These are phyloP conservation scores for Artomyces pyxidatus DNA, from an alignment of 768 basidiomycete species.

Conservation along the genomic window DNA sequence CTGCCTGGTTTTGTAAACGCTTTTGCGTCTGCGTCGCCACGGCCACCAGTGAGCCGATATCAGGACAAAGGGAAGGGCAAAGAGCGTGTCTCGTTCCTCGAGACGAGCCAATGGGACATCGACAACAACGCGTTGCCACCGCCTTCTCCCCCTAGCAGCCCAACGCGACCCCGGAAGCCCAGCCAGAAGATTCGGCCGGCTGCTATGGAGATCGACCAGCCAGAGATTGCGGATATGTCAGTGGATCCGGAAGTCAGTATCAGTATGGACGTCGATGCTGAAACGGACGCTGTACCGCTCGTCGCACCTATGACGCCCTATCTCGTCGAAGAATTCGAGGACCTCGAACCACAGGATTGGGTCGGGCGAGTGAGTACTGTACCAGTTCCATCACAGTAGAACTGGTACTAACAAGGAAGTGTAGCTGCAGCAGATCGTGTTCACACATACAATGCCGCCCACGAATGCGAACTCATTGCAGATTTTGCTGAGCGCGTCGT, in stretches of 20 bases:
- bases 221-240: not conserved
- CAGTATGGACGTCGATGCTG: conserved; percentile 6
- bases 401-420: not conserved
- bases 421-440: conserved; percentile 13
- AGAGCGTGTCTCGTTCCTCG: not conserved
- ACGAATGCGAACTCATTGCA: conserved; percentile 10
- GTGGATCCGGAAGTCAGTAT: not conserved
- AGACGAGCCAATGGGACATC: conserved; percentile 4
- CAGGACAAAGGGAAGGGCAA: conserved; percentile 3
- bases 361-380: conserved; percentile 9
- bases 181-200: not conserved
- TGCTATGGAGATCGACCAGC: not conserved
- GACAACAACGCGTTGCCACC: not conserved
- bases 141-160: not conserved
- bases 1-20: conserved; percentile 15
- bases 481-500: conserved; percentile 8
- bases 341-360: conserved; percentile 7
- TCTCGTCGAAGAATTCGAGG: not conserved
- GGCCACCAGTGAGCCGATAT: not conserved
- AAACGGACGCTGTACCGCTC: not conserved
- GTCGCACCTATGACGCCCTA: not conserved
- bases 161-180: not conserved
- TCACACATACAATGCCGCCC: conserved; percentile 6
- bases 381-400: not conserved
- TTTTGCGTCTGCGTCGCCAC: not conserved